phyloP scores from a whole-genome alignment of 495 filamentous ascomycete species.

The Penicillium verhagenii region DNA sequence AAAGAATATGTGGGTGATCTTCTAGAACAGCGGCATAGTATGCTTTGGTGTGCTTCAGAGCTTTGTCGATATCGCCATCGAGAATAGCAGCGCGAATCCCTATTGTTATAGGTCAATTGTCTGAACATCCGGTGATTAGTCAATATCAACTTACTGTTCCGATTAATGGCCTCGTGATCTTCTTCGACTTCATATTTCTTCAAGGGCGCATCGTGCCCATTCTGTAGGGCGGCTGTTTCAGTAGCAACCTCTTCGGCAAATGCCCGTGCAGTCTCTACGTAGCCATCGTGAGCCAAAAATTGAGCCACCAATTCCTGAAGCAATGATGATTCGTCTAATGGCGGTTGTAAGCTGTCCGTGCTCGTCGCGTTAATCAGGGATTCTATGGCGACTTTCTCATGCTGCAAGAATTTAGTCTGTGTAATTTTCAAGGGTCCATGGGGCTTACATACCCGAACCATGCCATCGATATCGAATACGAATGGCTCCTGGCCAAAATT shows the following conservation, averaged over 20 bases:
- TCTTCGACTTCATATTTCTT: conserved; percentile 73
- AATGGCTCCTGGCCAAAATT: conserved; percentile 95
- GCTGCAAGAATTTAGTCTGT: conserved; percentile 40
- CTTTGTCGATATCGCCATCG: conserved; percentile 89
- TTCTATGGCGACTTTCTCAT: conserved; percentile 59
- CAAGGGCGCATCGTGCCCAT: conserved; percentile 50
- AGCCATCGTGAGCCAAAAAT: conserved; percentile 92
- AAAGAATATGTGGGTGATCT: conserved; percentile 86
- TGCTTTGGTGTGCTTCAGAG: conserved; percentile 72
- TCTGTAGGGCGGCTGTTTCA: conserved; percentile 64
- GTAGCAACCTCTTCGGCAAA: conserved; percentile 81
- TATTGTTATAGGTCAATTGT: conserved; percentile 34
- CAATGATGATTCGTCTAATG: conserved; percentile 69
- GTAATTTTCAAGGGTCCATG: neutral
- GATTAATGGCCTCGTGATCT: conserved; percentile 81
- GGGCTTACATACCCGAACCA: conserved; percentile 63
- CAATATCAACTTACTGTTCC: conserved; percentile 66
- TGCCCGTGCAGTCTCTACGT: conserved; percentile 88
- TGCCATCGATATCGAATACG: conserved; percentile 85
- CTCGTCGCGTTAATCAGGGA: conserved; percentile 53
- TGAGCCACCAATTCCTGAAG: conserved; percentile 83
- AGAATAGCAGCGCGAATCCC: conserved; percentile 87
- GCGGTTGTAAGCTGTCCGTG: conserved; percentile 59
- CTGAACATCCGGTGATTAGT: neutral
- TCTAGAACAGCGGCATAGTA: conserved; percentile 81